Evolutionary conservation across 2,329 filamentous ascomycete species (phyloP).

Genomic region (Nigrospora oryzae): DNA sequence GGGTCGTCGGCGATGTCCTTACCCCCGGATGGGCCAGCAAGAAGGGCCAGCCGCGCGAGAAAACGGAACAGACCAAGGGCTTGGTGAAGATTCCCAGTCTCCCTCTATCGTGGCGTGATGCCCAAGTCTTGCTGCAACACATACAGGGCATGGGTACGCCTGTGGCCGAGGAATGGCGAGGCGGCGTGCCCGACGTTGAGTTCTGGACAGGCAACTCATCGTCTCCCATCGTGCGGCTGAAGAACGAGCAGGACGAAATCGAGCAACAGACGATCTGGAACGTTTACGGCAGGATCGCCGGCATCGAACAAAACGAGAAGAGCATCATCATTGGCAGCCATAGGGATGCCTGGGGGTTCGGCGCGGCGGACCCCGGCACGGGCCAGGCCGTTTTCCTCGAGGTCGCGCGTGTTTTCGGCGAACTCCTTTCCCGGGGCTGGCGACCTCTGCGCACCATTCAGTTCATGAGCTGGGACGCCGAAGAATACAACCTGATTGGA

Average conservation of each 20-base stretch:
- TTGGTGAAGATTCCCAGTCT: constrained; percentile 81
- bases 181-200: constrained; percentile 67
- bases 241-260: constrained; percentile 80
- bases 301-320: constrained; percentile 76
- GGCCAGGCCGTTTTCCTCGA: constrained; percentile 91
- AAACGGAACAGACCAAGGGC: constrained; percentile 60
- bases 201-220: constrained; percentile 79
- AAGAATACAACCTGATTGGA: constrained; percentile 87
- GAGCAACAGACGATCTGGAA: constrained; percentile 86
- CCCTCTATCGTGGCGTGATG: constrained; percentile 84
- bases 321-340: constrained; percentile 88
- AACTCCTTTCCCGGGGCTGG: constrained; percentile 72
- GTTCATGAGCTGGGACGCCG: constrained; percentile 94
- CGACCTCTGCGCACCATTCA: constrained; percentile 87
- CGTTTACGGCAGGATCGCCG: constrained; percentile 73
- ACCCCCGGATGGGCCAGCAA: constrained; percentile 80
- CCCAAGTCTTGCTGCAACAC: constrained; percentile 66
- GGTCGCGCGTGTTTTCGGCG: constrained; percentile 75
- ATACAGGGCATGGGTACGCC: constrained; percentile 67
- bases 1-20: constrained; percentile 83
- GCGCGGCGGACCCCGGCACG: constrained; percentile 75
- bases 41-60: constrained; percentile 55
- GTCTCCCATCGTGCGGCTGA: constrained; percentile 71
- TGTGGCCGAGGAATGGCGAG: constrained; percentile 64
- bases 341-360: constrained; percentile 87